A percentile compares a stretch with the other conserved stretches of the same genome.
Evolutionary conservation across 257 asterid genomes (phyloP).

Genomic region (Striga asiatica): DNA sequence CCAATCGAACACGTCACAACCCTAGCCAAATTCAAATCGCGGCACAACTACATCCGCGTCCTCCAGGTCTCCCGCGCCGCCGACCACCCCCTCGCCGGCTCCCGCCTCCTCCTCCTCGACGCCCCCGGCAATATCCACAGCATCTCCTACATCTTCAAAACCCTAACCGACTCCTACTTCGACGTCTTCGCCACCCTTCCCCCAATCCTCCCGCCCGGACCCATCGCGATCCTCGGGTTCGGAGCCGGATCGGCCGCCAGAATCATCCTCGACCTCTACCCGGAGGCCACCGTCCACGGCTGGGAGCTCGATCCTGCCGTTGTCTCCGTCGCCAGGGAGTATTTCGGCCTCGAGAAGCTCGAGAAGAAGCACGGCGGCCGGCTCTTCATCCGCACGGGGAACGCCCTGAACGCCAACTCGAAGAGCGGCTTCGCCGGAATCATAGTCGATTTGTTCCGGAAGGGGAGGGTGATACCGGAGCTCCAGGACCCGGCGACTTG

Average conservation of each 20-base stretch:
- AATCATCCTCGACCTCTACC: slow-evolving; percentile 51
- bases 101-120: slow-evolving; percentile 75
- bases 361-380: slow-evolving; percentile 42
- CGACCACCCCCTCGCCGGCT: slow-evolving; percentile 81
- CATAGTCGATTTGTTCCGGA: slow-evolving; percentile 51
- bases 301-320: slow-evolving; percentile 88
- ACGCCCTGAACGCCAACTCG: slow-evolving; percentile 42
- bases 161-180: slow-evolving; percentile 62
- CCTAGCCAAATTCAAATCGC: slow-evolving; percentile 70
- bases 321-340: slow-evolving; percentile 59
- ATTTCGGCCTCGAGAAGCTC: slow-evolving; percentile 53
- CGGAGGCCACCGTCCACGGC: slow-evolving; percentile 43
- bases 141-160: slow-evolving; percentile 53
- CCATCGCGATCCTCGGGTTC: slow-evolving; percentile 73
- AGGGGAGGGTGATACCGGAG: slow-evolving; percentile 70
- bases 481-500: slow-evolving; percentile 60
- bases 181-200: slow-evolving; percentile 85
- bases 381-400: slow-evolving; percentile 45
- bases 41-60: slow-evolving; percentile 74
- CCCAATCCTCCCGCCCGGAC: slow-evolving; percentile 75
- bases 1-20: slow-evolving; percentile 67
- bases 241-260: slow-evolving; percentile 81
- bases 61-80: slow-evolving; percentile 73
- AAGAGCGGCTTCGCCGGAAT: slow-evolving; percentile 63
- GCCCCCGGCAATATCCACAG: slow-evolving; percentile 96